Conservation (phyloP, 768 basidiomycete species). For the Rhizopogon vesiculosus region DNA sequence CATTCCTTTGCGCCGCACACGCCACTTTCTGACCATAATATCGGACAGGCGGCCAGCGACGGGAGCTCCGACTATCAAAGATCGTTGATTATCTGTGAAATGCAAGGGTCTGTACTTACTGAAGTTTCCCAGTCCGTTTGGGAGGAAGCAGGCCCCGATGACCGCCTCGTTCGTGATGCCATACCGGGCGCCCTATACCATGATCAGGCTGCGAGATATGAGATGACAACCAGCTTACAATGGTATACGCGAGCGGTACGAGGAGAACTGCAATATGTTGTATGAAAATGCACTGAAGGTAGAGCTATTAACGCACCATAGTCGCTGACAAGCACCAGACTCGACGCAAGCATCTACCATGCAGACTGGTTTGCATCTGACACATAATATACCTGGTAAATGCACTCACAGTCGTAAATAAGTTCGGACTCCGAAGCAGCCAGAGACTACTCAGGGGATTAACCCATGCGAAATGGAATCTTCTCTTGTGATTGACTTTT, state of each 20-base stretch:
- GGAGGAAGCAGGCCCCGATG: conserved; percentile 32
- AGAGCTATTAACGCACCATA: conserved; percentile 18
- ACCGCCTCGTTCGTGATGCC: conserved; percentile 29
- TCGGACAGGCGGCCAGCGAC: conserved; percentile 55
- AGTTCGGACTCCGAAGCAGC: conserved; percentile 50
- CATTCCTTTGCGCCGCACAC: conserved; percentile 39
- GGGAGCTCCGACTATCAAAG: conserved; percentile 52
- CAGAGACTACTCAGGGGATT: conserved; percentile 49
- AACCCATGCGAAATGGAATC: conserved; percentile 32
- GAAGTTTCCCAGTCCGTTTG: conserved; percentile 30
- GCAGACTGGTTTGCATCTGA: conserved; percentile 23
- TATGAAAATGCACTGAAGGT: neutral
- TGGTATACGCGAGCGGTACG: neutral
- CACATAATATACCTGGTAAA: neutral
- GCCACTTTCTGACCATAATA: conserved; percentile 39
- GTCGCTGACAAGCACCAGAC: conserved; percentile 20
- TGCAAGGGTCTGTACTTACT: conserved; percentile 14
- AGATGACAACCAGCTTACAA: conserved; percentile 21
- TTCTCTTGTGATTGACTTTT: conserved; percentile 34
- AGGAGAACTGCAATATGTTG: too few relatives aligned
- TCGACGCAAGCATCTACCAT: conserved; percentile 33
- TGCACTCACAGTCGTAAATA: conserved; percentile 42
- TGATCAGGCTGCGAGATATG: neutral
- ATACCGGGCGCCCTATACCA: conserved; percentile 28
- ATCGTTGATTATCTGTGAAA: neutral